Base-by-base conservation (phyloP, 208 protist genomes). In the Spongospora subterranea region DNA sequence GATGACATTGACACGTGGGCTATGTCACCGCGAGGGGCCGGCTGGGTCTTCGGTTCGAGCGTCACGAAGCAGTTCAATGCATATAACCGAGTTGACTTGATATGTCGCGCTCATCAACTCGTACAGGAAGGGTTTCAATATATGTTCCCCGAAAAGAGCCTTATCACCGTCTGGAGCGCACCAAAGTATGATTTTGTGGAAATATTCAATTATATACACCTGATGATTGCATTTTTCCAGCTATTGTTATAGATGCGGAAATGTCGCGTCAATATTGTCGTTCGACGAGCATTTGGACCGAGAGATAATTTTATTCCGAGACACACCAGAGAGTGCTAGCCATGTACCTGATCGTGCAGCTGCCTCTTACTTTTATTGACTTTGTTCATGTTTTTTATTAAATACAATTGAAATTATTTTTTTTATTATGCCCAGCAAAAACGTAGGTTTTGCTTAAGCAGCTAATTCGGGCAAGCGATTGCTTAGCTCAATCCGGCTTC, bases 101-200 rank as follows among this genome's bases (percentile, higher is more conserved):
- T 98, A 60, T 96, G 94, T 92, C 92, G 96, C 13, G 96, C 96
- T 11, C 96, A 97, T 93, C 96, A 97, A 94, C 94, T 98, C 0
- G 96, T 98, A 38, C 94, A 96, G 92, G 96, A 98, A 90, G 96
- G 96, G 32, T 97, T 96, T 92, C 97, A 97, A 93, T 96, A 97
- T 92, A 96, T 96, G 93, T 97, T 97, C 93, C 91, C 92, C 40
- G 91, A 95, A 0, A 20, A 93, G 89, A 88, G 32, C 38, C 92
- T 98, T 0, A 96, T 97, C 17, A 98, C 96, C 0, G 96, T 98
- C 35, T 98, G 96, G 96, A 97, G 95, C 6, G 96, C 96, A 0
- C 96, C 96, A 43, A 98, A 97, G 94, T 92, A 13, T 40, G 71
- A 6, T 82, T n/a, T 29, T 29, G 54, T n/a, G n/a, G n/a, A n/a